A percentile compares a stretch with the other conserved stretches of the same genome.
These are phyloP conservation scores for Ilyonectria mors-panacis DNA, from an alignment of 2,329 filamentous ascomycete species.

Conservation along the genomic window DNA sequence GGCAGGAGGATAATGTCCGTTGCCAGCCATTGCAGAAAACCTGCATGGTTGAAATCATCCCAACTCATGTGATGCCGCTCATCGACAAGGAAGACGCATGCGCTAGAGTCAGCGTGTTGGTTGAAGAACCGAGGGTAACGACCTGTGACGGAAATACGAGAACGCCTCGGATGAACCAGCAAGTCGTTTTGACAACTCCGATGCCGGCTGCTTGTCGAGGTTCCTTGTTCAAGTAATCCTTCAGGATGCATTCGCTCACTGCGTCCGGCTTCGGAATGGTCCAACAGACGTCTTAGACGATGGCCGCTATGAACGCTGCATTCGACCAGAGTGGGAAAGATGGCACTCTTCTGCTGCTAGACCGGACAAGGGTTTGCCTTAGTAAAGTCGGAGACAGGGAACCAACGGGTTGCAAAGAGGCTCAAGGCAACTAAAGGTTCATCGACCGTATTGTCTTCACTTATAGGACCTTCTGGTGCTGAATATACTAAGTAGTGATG, in stretches of 20 bases:
- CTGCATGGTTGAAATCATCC: not conserved
- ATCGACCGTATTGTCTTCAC: too few relatives aligned
- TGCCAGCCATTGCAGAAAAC: not conserved
- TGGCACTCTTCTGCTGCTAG: not conserved
- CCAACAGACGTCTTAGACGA: not conserved
- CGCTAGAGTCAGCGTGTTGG: not conserved
- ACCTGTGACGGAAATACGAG: constrained; percentile 19
- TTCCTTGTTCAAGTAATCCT: not conserved
- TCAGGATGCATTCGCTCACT: constrained; percentile 8
- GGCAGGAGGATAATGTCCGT: not conserved
- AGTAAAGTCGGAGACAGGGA: too few relatives aligned
- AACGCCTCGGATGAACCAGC: constrained; percentile 4
- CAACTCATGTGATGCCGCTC: not conserved
- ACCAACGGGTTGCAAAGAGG: too few relatives aligned
- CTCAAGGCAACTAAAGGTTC: too few relatives aligned
- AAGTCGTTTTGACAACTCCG: constrained; percentile 1
- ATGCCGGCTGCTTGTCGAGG: constrained; percentile 7
- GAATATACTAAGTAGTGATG: too few relatives aligned
- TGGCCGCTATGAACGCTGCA: not conserved
- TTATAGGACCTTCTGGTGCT: too few relatives aligned
- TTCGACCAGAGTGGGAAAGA: not conserved
- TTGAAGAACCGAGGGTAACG: constrained; percentile 4
- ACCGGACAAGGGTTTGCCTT: too few relatives aligned
- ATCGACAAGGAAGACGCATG: not conserved
- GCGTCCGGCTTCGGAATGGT: constrained; percentile 15